Percentiles rank a stretch among this genome's conserved stretches.
Evolutionary conservation across 768 basidiomycete species (phyloP).

Genomic region (Tricholoma furcatifolium): DNA sequence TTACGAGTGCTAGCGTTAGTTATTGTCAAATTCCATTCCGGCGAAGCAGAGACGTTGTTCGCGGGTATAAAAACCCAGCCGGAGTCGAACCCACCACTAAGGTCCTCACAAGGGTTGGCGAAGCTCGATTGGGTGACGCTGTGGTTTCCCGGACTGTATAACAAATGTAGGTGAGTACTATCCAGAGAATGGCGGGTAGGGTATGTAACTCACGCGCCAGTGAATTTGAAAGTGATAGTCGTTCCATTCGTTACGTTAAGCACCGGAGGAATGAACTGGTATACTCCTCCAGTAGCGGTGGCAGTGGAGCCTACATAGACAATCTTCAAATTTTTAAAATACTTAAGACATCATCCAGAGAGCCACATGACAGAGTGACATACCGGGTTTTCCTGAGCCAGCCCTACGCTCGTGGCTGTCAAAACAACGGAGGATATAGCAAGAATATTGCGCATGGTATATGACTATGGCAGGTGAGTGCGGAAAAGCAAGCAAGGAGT

Average conservation of each 20-base stretch:
- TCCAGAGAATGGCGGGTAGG: not conserved
- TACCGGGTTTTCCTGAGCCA: conserved; percentile 20
- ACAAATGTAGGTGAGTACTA: not conserved
- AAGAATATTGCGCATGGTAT: conserved; percentile 9
- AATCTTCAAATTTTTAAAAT: conserved; percentile 15
- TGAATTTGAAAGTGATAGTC: conserved; percentile 49
- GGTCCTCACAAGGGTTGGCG: conserved; percentile 41
- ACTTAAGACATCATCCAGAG: not conserved
- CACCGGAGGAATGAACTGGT: conserved; percentile 44
- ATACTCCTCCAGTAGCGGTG: conserved; percentile 31
- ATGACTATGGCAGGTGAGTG: not conserved
- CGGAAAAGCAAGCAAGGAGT: not conserved
- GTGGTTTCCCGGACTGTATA: conserved; percentile 48
- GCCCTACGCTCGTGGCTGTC: conserved; percentile 17
- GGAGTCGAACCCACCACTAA: conserved; percentile 52
- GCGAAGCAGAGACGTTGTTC: conserved; percentile 23
- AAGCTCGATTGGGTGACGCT: conserved; percentile 52
- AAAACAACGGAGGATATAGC: conserved; percentile 2
- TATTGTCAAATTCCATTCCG: conserved; percentile 51
- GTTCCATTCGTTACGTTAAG: conserved; percentile 43
- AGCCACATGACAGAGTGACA: not conserved
- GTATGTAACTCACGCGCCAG: conserved; percentile 35
- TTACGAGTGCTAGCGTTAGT: conserved; percentile 44
- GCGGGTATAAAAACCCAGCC: conserved; percentile 44
- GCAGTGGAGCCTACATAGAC: conserved; percentile 39